Conservation (phyloP, 129 eudicot species). For the Scalesia atractyloides region DNA sequence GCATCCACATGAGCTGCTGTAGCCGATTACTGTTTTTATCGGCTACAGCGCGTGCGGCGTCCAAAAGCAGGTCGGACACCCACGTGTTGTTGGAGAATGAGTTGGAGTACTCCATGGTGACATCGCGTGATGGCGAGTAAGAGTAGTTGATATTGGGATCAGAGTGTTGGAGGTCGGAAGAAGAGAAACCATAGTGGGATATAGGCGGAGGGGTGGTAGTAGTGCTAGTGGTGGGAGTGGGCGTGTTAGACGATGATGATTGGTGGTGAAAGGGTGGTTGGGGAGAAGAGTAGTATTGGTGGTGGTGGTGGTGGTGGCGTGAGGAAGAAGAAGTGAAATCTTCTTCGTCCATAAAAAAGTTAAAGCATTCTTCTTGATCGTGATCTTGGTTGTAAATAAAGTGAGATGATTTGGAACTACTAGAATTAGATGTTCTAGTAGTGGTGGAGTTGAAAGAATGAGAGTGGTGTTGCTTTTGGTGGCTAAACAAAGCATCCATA, state of each 20-base stretch:
- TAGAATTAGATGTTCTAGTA: constrained; percentile 59
- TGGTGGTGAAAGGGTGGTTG: constrained; percentile 36
- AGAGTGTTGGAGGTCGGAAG: constrained; percentile 39
- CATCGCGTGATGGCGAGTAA: constrained; percentile 46
- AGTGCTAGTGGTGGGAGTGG: constrained; percentile 42
- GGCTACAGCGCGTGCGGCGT: constrained; percentile 71
- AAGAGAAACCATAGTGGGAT: constrained; percentile 34
- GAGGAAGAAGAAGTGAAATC: constrained; percentile 75
- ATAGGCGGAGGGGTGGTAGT: constrained; percentile 32
- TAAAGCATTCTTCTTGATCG: constrained; percentile 87
- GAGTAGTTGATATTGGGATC: constrained; percentile 45
- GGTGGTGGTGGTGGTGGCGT: constrained; percentile 42
- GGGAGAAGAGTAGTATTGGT: constrained; percentile 37
- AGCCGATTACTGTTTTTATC: constrained; percentile 51
- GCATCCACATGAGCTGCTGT: constrained; percentile 94
- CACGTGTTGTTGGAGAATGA: constrained; percentile 54
- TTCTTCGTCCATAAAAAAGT: constrained; percentile 91
- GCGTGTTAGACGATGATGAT: constrained; percentile 30
- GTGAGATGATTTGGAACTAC: constrained; percentile 74
- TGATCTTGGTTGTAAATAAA: constrained; percentile 11
- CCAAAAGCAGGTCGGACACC: constrained; percentile 63
- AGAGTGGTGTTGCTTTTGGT: constrained; percentile 63
- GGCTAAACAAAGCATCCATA: constrained; percentile 93
- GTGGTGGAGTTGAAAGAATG: constrained; percentile 74
- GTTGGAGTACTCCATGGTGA: constrained; percentile 57